Percentiles rank a stretch among this genome's conserved stretches.
These are phyloP conservation scores for Hylodesmum podocarpum DNA, from an alignment of 306 rosid genomes.

Conservation along the genomic window DNA sequence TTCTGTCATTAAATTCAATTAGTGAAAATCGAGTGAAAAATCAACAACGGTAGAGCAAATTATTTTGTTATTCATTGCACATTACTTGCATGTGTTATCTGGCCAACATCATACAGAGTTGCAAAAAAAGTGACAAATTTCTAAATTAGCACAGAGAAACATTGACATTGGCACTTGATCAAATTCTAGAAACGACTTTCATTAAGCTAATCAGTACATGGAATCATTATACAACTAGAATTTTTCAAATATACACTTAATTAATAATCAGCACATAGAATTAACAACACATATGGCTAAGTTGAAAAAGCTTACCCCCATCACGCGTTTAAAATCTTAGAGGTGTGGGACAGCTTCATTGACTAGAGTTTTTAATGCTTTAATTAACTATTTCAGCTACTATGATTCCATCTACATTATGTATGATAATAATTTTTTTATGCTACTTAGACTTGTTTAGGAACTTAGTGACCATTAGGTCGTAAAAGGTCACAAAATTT, in stretches of 20 bases:
- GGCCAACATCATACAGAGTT: not conserved
- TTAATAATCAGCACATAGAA: constrained; percentile 37
- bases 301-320: constrained; percentile 37
- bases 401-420: constrained; percentile 37
- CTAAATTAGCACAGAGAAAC: not conserved
- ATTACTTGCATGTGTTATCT: not conserved
- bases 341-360: constrained; percentile 44
- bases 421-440: constrained; percentile 30
- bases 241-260: constrained; percentile 50
- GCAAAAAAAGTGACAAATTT: not conserved
- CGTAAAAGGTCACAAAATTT: constrained; percentile 24
- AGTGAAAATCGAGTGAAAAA: not conserved
- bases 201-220: constrained; percentile 32
- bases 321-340: constrained; percentile 51
- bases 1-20: not conserved
- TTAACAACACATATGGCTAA: constrained; percentile 28
- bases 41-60: not conserved
- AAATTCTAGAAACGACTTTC: constrained; percentile 25
- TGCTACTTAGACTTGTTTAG: constrained; percentile 30
- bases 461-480: constrained; percentile 32
- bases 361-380: constrained; percentile 25
- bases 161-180: not conserved
- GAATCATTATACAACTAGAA: constrained; percentile 35
- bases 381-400: constrained; percentile 27
- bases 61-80: not conserved